Evolutionary conservation across 2,329 filamentous ascomycete species (phyloP).

Genomic region (Colletotrichum navitas): DNA sequence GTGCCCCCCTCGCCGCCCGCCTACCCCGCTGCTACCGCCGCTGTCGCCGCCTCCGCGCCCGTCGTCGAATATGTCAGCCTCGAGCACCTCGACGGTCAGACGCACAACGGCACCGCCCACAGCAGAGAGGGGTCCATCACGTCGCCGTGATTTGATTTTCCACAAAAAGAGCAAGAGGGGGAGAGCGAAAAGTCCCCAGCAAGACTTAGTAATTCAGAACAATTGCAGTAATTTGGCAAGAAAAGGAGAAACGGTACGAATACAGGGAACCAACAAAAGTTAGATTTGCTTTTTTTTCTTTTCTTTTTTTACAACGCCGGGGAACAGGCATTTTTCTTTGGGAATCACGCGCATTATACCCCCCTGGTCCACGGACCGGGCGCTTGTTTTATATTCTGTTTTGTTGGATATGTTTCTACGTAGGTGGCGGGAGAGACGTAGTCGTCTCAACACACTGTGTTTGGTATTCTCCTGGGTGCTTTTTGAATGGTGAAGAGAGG

Average conservation of each 20-base stretch:
- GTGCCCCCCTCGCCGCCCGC: conserved; percentile 87
- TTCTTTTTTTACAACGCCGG: not conserved
- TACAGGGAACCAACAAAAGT: conserved; percentile 26
- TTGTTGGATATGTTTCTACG: conserved; percentile 3
- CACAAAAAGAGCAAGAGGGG: too few relatives aligned
- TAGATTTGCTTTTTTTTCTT: conserved; percentile 10
- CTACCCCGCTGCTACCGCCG: conserved; percentile 62
- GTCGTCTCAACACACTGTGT: not conserved
- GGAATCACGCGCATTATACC: conserved; percentile 40
- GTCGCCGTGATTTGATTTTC: not conserved
- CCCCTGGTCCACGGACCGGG: conserved; percentile 28
- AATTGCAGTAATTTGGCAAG: not conserved
- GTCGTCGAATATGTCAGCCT: conserved; percentile 57
- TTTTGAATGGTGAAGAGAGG: not conserved
- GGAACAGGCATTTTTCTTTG: not conserved
- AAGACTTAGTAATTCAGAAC: not conserved
- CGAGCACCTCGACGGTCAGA: conserved; percentile 50
- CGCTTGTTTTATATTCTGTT: conserved; percentile 2
- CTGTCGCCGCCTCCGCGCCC: conserved; percentile 49
- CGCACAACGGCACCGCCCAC: conserved; percentile 19
- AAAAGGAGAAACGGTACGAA: not conserved
- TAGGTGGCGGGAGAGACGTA: conserved; percentile 1
- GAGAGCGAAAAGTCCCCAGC: too few relatives aligned
- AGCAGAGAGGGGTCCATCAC: conserved; percentile 36
- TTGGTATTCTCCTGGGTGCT: not conserved